Evolutionary conservation across 2,329 filamentous ascomycete species (phyloP).

Genomic region (Pochonia chlamydosporia): DNA sequence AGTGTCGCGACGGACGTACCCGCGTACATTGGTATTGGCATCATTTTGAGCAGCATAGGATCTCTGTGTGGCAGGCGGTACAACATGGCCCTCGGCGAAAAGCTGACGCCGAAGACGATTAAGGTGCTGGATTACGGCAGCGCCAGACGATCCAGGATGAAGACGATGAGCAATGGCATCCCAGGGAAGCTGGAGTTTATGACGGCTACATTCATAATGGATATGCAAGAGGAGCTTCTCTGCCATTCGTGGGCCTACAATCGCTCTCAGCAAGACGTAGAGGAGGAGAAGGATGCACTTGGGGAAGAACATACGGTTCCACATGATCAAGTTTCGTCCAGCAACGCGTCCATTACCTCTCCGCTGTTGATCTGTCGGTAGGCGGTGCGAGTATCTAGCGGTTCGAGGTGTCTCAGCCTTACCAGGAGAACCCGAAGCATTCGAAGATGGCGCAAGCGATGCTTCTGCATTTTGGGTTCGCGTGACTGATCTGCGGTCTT

Average conservation of each 20-base stretch:
- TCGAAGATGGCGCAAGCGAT: constrained; percentile 3
- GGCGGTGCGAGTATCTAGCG: constrained; percentile 16
- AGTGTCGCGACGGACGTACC: constrained; percentile 23
- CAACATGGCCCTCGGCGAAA: constrained; percentile 33
- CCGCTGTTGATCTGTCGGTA: constrained; percentile 19
- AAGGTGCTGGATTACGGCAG: constrained; percentile 32
- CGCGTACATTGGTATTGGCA: constrained; percentile 24
- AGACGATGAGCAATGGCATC: constrained; percentile 33
- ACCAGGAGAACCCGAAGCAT: constrained; percentile 4
- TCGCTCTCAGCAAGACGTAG: background rate
- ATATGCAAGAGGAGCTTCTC: constrained; percentile 38
- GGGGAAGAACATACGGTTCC: constrained; percentile 31
- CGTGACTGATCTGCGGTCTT: constrained; percentile 8
- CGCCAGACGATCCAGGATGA: constrained; percentile 33
- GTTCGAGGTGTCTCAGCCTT: constrained; percentile 9
- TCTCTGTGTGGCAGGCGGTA: constrained; percentile 30
- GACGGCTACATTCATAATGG: constrained; percentile 30
- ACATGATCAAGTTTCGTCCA: constrained; percentile 35
- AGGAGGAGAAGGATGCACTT: background rate
- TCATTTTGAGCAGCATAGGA: constrained; percentile 14
- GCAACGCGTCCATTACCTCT: constrained; percentile 21
- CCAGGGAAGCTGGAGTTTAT: constrained; percentile 31
- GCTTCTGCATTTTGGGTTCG: constrained; percentile 9
- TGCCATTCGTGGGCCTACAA: constrained; percentile 37
- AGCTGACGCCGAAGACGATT: constrained; percentile 27